Evolutionary conservation across 2,329 filamentous ascomycete genomes (phyloP).

Genomic region (Didymella lethalis): DNA sequence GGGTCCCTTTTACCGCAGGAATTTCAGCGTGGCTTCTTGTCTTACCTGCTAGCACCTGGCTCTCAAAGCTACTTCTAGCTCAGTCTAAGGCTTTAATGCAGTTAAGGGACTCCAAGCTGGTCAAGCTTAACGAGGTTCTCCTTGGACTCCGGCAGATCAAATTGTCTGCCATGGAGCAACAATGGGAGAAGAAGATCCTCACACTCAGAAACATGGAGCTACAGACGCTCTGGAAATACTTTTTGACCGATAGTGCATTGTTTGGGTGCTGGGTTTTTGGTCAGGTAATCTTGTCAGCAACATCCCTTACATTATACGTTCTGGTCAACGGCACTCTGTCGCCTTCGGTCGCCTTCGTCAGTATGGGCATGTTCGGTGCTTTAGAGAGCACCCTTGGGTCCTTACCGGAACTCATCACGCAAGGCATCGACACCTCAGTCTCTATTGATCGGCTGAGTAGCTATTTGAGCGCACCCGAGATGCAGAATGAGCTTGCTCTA

Average conservation of each 20-base stretch:
- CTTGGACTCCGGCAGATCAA: constrained; percentile 86
- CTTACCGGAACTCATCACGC: constrained; percentile 75
- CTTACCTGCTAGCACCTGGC: background rate
- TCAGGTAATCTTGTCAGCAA: constrained; percentile 75
- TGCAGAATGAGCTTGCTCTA: constrained; percentile 61
- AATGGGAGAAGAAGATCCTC: constrained; percentile 77
- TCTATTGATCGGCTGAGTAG: constrained; percentile 75
- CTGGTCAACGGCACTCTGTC: constrained; percentile 67
- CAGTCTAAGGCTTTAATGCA: constrained; percentile 60
- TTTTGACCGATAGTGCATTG: constrained; percentile 65
- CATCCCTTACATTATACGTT: constrained; percentile 74
- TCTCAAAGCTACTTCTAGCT: constrained; percentile 1
- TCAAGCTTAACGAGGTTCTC: constrained; percentile 71
- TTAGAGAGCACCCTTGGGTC: constrained; percentile 75
- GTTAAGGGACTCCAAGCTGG: constrained; percentile 58
- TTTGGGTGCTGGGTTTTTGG: constrained; percentile 65
- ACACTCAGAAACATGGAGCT: constrained; percentile 72
- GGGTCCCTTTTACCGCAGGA: constrained; percentile 4
- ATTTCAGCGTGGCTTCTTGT: constrained; percentile 8
- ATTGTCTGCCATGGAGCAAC: constrained; percentile 76
- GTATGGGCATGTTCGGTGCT: constrained; percentile 76
- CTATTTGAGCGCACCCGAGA: constrained; percentile 73
- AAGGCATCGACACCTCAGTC: constrained; percentile 75
- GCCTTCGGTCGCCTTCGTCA: constrained; percentile 80
- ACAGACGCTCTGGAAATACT: constrained; percentile 70